Evolutionary conservation across 148 eudicot genomes (phyloP).

Genomic region (Bassia scoparia): DNA sequence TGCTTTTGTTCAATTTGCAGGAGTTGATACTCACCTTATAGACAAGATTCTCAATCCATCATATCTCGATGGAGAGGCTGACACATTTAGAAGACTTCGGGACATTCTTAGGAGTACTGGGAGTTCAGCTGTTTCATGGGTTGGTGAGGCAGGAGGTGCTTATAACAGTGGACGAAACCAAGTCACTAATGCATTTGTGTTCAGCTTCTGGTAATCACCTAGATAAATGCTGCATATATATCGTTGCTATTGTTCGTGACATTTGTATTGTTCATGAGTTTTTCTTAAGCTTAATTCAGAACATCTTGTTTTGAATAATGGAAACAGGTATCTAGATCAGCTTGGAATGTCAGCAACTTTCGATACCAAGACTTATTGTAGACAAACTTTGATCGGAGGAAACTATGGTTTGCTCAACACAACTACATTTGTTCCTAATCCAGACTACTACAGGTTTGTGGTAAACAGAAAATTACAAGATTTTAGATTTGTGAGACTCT

Average conservation of each 20-base stretch:
- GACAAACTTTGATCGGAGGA: constrained; percentile 83
- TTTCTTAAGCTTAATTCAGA: not conserved
- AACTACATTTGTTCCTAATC: constrained; percentile 77
- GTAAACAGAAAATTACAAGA: not conserved
- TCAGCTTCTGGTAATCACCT: constrained; percentile 72
- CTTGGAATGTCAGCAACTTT: constrained; percentile 64
- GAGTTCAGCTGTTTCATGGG: constrained; percentile 65
- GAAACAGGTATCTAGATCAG: constrained; percentile 81
- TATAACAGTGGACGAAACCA: constrained; percentile 76
- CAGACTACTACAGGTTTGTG: constrained; percentile 88
- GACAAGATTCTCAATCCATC: constrained; percentile 69
- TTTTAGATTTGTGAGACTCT: not conserved
- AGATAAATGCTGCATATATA: not conserved
- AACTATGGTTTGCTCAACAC: constrained; percentile 89
- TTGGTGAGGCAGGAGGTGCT: constrained; percentile 93
- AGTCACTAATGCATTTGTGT: constrained; percentile 73
- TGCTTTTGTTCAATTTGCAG: constrained; percentile 26
- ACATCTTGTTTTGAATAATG: constrained; percentile 1
- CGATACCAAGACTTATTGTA: constrained; percentile 75
- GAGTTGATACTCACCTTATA: constrained; percentile 63
- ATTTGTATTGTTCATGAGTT: not conserved
- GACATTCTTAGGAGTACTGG: constrained; percentile 39
- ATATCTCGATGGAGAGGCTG: constrained; percentile 55
- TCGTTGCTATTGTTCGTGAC: not conserved
- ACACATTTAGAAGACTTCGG: constrained; percentile 51